A percentile compares a stretch with the other conserved stretches of the same genome.
phyloP scores from a whole-genome alignment of 2,329 filamentous ascomycete genomes.

The Colletotrichum coccodes region DNA sequence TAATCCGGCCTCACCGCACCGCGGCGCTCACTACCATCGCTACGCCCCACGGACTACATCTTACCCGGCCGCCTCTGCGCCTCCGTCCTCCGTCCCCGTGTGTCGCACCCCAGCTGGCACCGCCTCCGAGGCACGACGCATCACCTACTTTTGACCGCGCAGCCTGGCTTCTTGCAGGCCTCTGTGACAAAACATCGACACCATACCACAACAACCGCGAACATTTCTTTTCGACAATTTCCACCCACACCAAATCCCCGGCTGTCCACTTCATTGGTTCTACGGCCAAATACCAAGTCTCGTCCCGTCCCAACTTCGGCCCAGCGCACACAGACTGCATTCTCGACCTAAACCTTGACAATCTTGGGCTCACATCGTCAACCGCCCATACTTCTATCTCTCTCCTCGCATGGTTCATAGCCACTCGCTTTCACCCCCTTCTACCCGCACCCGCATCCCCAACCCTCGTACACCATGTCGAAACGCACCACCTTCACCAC shows the following conservation, averaged over 20 bases:
- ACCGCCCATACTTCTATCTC: background rate
- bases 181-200: background rate
- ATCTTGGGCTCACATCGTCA: conserved; percentile 15
- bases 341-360: background rate
- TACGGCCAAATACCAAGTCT: background rate
- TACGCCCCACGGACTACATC: conserved; percentile 16
- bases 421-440: background rate
- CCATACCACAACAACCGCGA: background rate
- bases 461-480: conserved; percentile 62
- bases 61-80: conserved; percentile 1
- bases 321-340: background rate
- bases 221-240: background rate
- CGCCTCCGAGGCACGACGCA: conserved; percentile 8
- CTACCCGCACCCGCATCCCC: background rate
- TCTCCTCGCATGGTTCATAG: no score
- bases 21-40: conserved; percentile 17
- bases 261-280: no score
- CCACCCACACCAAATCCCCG: background rate
- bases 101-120: background rate
- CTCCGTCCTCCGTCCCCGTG: conserved; percentile 19
- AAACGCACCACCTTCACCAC: conserved; percentile 80
- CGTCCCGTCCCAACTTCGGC: background rate
- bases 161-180: background rate
- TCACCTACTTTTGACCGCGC: background rate
- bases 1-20: conserved; percentile 12